These are phyloP conservation scores for Papiliotrema fonsecae DNA, from an alignment of 1,284 basidiomycete genomes.

Conservation along the genomic window DNA sequence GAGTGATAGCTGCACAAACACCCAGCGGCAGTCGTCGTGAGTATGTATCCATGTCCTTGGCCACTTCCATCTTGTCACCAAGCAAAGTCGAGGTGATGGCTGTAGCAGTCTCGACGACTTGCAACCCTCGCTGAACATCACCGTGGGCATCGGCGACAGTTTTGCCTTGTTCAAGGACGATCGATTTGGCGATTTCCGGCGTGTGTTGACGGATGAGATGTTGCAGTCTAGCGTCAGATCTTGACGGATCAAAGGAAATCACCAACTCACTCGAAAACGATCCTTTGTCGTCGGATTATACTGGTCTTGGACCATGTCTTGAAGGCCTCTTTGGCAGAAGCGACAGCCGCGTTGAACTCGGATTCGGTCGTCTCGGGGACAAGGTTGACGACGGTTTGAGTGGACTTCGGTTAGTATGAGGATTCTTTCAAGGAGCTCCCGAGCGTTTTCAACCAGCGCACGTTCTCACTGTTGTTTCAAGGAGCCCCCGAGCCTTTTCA, in stretches of 20 bases:
- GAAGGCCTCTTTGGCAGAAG: constrained; percentile 80
- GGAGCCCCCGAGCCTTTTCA: not conserved
- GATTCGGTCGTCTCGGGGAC: constrained; percentile 81
- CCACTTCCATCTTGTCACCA: constrained; percentile 89
- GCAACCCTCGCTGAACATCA: constrained; percentile 83
- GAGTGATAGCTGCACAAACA: constrained; percentile 61
- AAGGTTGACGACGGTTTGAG: constrained; percentile 78
- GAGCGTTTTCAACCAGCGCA: too few relatives aligned
- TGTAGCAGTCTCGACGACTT: constrained; percentile 82
- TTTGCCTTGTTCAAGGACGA: constrained; percentile 86
- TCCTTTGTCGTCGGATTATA: constrained; percentile 78
- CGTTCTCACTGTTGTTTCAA: too few relatives aligned
- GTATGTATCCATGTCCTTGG: constrained; percentile 94
- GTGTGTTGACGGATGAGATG: constrained; percentile 68
- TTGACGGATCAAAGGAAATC: not conserved
- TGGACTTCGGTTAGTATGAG: constrained; percentile 55
- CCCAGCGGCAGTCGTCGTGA: constrained; percentile 52
- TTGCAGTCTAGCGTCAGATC: constrained; percentile 58
- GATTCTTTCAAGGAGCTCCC: not conserved
- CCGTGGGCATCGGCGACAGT: constrained; percentile 87
- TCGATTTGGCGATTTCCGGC: constrained; percentile 55
- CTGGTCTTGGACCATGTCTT: constrained; percentile 84
- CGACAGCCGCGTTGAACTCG: constrained; percentile 83
- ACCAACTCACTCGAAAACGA: constrained; percentile 72
- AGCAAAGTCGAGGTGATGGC: constrained; percentile 77